Evolutionary conservation across 352 stramenopile species (phyloP), one percentile per base, ranked within the genome.

Genomic region (Salisapilia sapeloensis): DNA sequence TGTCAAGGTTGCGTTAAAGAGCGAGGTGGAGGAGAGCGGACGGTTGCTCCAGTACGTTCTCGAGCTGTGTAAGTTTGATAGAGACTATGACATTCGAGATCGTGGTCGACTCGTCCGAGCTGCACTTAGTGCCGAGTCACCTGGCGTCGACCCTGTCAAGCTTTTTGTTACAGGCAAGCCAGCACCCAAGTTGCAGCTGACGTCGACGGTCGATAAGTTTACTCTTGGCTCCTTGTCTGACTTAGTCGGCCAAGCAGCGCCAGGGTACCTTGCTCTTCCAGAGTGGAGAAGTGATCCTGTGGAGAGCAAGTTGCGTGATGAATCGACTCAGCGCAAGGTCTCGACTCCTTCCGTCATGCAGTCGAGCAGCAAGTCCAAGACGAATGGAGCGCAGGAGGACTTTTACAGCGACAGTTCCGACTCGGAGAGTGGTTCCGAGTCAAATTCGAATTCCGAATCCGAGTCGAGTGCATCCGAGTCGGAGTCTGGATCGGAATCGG

Each of bases 11-110:
- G 61, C 81, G 30, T 39, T 85, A 35, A n/a, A n/a, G n/a, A n/a
- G n/a, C n/a, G n/a, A n/a, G n/a, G n/a, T n/a, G n/a, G n/a, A n/a
- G n/a, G n/a, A n/a, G n/a, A n/a, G n/a, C n/a, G n/a, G n/a, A n/a
- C n/a, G n/a, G n/a, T 51, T 96, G 14, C 44, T 91, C 2, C 62
- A 83, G 36, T 96, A 96, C 35, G 69, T 96, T 35, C 71, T 96
- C 22, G 82, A 96, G 42, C 50, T 96, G 19, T 86, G 72, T 35
- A 78, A 92, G 41, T 96, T 94, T 39, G 89, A 97, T 48, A 47
- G 74, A 5, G 78, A 94, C 42, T 94, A 93, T 38, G 89, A 97
- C 29, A 59, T 97, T 4, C 77, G 89, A 6, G 89, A 97, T 40
- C 75, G 86, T 5, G 80, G 77, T 14, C 74, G 89, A 28, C 61